Base-by-base conservation (phyloP, 495 filamentous ascomycete species). In the Hypomontagnella submonticulosa region DNA sequence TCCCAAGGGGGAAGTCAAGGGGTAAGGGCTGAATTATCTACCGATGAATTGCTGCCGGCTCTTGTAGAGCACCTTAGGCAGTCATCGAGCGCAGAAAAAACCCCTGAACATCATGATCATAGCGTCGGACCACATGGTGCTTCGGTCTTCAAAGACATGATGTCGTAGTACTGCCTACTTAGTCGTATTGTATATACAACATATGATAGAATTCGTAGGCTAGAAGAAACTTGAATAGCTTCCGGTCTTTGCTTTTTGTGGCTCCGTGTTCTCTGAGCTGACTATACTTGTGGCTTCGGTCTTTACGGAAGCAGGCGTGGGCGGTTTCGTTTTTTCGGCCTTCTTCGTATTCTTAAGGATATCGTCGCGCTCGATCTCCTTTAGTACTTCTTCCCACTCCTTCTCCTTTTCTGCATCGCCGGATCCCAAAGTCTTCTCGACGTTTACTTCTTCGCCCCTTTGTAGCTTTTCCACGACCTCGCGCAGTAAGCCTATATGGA, bases 311-410 rank as follows among this genome's bases (percentile, higher is more conserved):
- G 27, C 27, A 23, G 67, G 16, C 5, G 62, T 11, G 13, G 57
- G 10, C 50, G 49, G 50, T 50, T 71, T 70, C 23, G 71, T 59
- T 53, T 75, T 72, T 32, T 66, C 61, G 9, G 67, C 32, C 40
- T 64, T 73, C 52, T 75, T 75, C 33, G 71, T 56, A 40, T 85
- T 81, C 81, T 89, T 90, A 11, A 85, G 69, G 6, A 81, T 79
- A 67, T 96, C 90, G 69, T 93, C 92, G 27, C 85, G 81, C 72
- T 93, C 92, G 58, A 98, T 87, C 70, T 97, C 90, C 64, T 81
- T 86, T 36, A 98, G 70, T 1, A 96, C 92, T 89, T 96, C 89
- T 76, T 94, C 90, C 95, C 96, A 99, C 71, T 91, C 90, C 69
- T 82, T 78, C 74, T 98, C 95, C 75, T 85, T 85, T 63, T 83